Evolutionary conservation across 2,329 filamentous ascomycete genomes (phyloP).

Genomic region (Lasiodiplodia theobromae): DNA sequence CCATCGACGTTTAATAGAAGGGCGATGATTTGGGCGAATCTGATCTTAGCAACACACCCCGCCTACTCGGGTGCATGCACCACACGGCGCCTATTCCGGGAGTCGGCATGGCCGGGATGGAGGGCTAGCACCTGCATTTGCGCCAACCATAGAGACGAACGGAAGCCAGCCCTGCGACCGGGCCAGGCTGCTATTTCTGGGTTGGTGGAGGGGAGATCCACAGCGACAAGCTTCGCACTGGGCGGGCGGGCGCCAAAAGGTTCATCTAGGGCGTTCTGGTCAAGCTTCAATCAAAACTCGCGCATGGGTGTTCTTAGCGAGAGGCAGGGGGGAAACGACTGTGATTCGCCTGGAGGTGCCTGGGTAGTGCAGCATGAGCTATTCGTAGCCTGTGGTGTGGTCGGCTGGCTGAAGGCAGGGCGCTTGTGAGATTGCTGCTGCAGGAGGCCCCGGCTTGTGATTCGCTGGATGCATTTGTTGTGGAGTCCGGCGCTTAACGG

Average conservation of each 20-base stretch:
- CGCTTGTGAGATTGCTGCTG: constrained; percentile 23
- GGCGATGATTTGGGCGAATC: not conserved
- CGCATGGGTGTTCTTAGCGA: constrained; percentile 5
- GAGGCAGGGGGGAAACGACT: not conserved
- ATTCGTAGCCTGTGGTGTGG: constrained; percentile 17
- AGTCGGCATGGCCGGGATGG: constrained; percentile 7
- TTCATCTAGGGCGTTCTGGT: constrained; percentile 1
- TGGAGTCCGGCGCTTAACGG: constrained; percentile 19
- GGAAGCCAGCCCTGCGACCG: not conserved
- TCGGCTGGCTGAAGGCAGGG: constrained; percentile 21
- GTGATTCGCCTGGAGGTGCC: constrained; percentile 7
- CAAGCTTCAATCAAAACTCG: constrained; percentile 24
- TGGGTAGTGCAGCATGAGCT: constrained; percentile 10
- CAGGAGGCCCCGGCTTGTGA: constrained; percentile 1
- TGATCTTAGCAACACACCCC: constrained; percentile 16
- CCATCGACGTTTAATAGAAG: constrained; percentile 13
- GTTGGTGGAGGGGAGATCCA: constrained; percentile 5
- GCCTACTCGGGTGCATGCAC: constrained; percentile 1
- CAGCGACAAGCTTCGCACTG: constrained; percentile 11
- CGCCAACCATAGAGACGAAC: not conserved
- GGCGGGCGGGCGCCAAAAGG: constrained; percentile 18
- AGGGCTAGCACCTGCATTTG: constrained; percentile 10
- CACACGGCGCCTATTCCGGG: constrained; percentile 22
- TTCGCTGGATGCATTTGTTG: constrained; percentile 3
- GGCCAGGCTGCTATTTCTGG: constrained; percentile 19